Evolutionary conservation across 192 early-diverging fungal species (phyloP), one percentile per base, ranked within the genome.

Genomic region (Podila horticola): DNA sequence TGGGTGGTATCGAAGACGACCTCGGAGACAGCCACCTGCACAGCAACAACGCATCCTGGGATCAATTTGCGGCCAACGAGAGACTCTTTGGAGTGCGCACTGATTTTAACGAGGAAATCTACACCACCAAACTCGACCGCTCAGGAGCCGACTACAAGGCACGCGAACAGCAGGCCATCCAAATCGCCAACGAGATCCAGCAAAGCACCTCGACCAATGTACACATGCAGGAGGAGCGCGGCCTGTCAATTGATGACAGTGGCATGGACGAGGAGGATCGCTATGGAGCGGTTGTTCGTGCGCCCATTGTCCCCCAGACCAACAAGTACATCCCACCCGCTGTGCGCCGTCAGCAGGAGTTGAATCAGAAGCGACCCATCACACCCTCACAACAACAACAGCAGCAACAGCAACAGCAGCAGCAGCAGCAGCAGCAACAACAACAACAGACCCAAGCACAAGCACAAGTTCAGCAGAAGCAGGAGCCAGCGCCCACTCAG

Each of bases 11-110:
- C n/a, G 83, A 79, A 57, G 83, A 75, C 36, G 84, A 83, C 36
- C 59, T 73, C 17, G 66, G 65, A 13, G 71, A 66, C 11, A 71
- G 72, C 22, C 70, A 67, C 31, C 12, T 33, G 20, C 30, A 49
- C 26, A 65, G 71, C 58, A 71, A 82, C 9, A 75, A 30, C n/a
- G 41, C 79, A 4, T 74, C 83, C 22, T 99, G 98, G 98, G 97
- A 99, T 83, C 98, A 99, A 82, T 99, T 99, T 90, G 94, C 91
- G 6, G 93, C 89, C 5, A 99, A 99, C 74, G 95, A 97, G 82
- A 81, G 87, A 68, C 87, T 95, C 52, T 99, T 99, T 91, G 98
- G 98, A 2, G 90, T 99, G 58, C 95, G 88, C 8, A 97, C 97
- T 5, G 96, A 99, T 82, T 99, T 95, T 86, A 87, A 98, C 74